Conservation (phyloP, 306 rosid species). For the Glycine soja region DNA sequence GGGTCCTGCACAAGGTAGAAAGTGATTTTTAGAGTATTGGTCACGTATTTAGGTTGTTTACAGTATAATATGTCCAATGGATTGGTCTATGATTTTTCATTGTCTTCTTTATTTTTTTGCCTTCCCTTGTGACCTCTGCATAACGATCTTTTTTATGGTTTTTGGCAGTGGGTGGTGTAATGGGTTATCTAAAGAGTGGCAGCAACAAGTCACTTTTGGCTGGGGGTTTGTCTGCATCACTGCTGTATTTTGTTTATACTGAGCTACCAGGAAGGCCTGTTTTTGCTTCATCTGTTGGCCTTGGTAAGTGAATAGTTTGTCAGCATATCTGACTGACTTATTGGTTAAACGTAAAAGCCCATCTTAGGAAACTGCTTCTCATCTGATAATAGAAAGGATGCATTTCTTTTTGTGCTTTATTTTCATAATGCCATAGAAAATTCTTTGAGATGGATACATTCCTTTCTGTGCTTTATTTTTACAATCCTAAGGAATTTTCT, state of each 20-base stretch:
- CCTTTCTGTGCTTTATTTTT: no score
- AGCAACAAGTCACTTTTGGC: constrained; percentile 94
- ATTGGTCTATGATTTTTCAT: not conserved
- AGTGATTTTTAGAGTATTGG: not conserved
- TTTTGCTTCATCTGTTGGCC: constrained; percentile 88
- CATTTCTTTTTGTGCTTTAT: constrained; percentile 26
- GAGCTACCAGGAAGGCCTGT: constrained; percentile 85
- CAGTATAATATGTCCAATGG: not conserved
- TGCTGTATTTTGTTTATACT: constrained; percentile 68
- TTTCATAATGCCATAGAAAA: no score
- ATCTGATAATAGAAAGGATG: constrained; percentile 8
- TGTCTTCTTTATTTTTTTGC: not conserved
- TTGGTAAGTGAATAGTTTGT: constrained; percentile 67
- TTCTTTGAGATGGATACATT: no score
- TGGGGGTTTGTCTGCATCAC: constrained; percentile 77
- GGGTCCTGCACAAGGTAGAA: not conserved
- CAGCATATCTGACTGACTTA: no score
- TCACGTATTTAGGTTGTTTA: not conserved
- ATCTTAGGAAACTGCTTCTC: not conserved
- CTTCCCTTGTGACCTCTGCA: not conserved
- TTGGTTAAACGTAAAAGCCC: not conserved
- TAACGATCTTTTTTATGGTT: constrained; percentile 3
- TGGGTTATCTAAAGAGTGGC: constrained; percentile 95
- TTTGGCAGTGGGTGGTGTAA: constrained; percentile 84
- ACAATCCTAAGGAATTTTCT: not conserved